Base-by-base conservation (phyloP, 495 filamentous ascomycete species). In the Parathielavia appendiculata region DNA sequence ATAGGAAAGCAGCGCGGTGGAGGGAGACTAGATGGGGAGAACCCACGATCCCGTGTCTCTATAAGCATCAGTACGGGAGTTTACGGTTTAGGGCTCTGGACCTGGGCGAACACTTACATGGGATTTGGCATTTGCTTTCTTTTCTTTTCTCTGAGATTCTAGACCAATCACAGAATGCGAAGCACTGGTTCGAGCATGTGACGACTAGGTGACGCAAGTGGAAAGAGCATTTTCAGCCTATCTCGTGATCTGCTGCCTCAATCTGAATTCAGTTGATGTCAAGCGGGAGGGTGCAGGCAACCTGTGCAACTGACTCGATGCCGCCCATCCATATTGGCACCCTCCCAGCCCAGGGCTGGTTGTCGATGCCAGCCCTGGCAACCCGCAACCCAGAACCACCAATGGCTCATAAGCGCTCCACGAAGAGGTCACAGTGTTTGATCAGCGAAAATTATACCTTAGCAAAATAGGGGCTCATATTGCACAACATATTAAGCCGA, bases 401-500 rank as follows among this genome's bases (percentile, higher is more conserved):
- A 30, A 30, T 30, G 40, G 17, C 20, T 47, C 35, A 23, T 39
- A 44, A 56, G 26, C 2, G 26, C 26, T 30, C 26, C 26, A 30
- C 26, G 26, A 30, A 6, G 26, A 3, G 26, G 26, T 30, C 26
- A 30, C 26, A 6, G 26, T 30, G 26, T 6, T 30, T 30, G 26
- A 30, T 30, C 26, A 30, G 6, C 6, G 26, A 30, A 6, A 6
- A 30, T 3, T 2, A 30, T 30, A 30, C 26, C 26, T 30, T 30
- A 6, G 43, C 17, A 39, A 49, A 26, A 23, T n/a, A 53, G 23
- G 32, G 46, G 41, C 30, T 54, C 48, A 53, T 40, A 48, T 61
- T 64, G 65, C 61, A 62, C 43, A 45, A 50, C 40, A 35, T 48
- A 56, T 61, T 63, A 65, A 64, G 53, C 63, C 56, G 43, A 59